Base-by-base conservation (phyloP, 2,329 filamentous ascomycete genomes). In the Mycosphaerella sp. region DNA sequence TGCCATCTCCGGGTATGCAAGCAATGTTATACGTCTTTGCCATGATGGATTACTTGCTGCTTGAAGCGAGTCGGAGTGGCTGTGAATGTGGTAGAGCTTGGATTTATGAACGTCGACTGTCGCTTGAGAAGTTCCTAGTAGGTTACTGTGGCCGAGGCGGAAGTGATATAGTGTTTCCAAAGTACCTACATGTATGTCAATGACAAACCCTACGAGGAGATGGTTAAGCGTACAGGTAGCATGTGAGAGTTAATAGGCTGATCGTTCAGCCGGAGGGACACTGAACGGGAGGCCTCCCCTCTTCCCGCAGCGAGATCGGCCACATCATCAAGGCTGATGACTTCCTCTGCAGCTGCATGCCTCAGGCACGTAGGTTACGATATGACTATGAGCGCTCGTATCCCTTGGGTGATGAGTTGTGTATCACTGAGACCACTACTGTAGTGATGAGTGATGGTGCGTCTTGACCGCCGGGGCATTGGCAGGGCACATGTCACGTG, bases 1-100 rank as follows among this genome's bases (percentile, higher is more conserved):
- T 84, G 21, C 82, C 80, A 62, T 85, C 80, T 12, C 79, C 79
- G 6, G 81, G 77, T 54, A 85, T 81, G 48, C 52, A 57, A 48
- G 59, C 56, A 32, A 62, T 59, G 30, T 57, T 57, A 53, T 59
- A 62, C 9, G 55, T 58, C 28, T 50, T 54, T n/a, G 42, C 32
- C 30, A 41, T 49, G 18, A 7, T 46, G 1, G 5, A 18, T 6
- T 9, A 32, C 17, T 18, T 41, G 2, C 12, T 28, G 36, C 16
- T 9, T 17, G 30, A 4, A 34, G 30, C 10, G 6, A 9, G 30
- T 34, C 10, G 30, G 4, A 12, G 2, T 34, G 4, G 30, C 10
- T 34, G 4, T 8, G 9, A n/a, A 34, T 34, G 10, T 34, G 10
- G 30, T 34, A 34, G 10, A 34, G 4, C 10, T 12, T 6, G 21